Percentiles rank a stretch among this genome's conserved stretches.
Conservation (phyloP, 768 basidiomycete species). For the Dioszegia hungarica region DNA sequence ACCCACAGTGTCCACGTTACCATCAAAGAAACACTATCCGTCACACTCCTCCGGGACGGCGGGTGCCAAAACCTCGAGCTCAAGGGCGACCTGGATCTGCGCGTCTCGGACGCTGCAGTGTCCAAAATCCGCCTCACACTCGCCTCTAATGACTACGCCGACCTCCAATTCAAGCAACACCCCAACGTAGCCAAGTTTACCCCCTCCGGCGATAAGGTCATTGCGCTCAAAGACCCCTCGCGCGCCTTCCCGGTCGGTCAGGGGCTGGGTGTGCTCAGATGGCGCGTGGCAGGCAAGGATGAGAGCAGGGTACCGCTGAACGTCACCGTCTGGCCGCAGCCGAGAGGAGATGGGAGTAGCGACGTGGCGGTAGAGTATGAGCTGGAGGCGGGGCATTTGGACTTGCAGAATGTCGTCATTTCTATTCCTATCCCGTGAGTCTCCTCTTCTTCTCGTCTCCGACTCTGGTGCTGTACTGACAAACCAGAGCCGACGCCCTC, state of each 20-base stretch:
- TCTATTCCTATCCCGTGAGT: slow-evolving; percentile 89
- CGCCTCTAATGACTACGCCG: slow-evolving; percentile 53
- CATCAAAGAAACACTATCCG: slow-evolving; percentile 75
- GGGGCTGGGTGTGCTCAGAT: slow-evolving; percentile 76
- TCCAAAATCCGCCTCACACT: slow-evolving; percentile 69
- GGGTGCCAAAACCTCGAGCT: slow-evolving; percentile 85
- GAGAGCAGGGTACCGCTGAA: slow-evolving; percentile 83
- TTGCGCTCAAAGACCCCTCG: slow-evolving; percentile 78
- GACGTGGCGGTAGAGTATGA: slow-evolving; percentile 98
- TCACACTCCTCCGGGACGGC: slow-evolving; percentile 81
- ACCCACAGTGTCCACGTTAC: slow-evolving; percentile 69
- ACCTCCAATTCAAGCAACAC: slow-evolving; percentile 92
- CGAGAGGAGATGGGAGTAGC: slow-evolving; percentile 82
- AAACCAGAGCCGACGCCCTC: slow-evolving; percentile 20
- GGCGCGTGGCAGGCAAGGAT: slow-evolving; percentile 85
- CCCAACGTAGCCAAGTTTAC: slow-evolving; percentile 84
- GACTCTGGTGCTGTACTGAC: neutral
- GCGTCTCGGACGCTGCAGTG: slow-evolving; percentile 69
- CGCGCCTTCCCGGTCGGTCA: slow-evolving; percentile 83
- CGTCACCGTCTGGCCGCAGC: slow-evolving; percentile 98
- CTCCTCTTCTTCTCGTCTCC: neutral
- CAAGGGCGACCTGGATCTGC: slow-evolving; percentile 90
- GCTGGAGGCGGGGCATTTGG: slow-evolving; percentile 75
- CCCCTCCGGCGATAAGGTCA: slow-evolving; percentile 55
- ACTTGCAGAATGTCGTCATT: slow-evolving; percentile 77